phyloP scores from a whole-genome alignment of 768 basidiomycete species.

The Daedaleopsis nitida region DNA sequence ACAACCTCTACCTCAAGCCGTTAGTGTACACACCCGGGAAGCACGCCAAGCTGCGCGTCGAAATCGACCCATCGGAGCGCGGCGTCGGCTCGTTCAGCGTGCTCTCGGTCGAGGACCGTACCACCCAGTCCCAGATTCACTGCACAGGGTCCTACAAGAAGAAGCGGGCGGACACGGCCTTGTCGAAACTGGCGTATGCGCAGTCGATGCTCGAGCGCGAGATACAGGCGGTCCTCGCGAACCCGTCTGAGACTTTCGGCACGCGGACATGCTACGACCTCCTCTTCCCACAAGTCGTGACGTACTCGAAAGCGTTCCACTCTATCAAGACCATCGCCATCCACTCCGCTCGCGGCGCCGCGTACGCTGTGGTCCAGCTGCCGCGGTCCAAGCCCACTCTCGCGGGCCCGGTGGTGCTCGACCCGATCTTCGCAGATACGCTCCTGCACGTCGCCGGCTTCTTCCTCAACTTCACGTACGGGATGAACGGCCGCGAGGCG shows the following conservation, averaged over 20 bases:
- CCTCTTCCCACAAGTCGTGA: slow-evolving; percentile 69
- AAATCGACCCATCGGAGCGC: slow-evolving; percentile 17
- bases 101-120: slow-evolving; percentile 33
- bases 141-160: slow-evolving; percentile 3
- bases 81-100: slow-evolving; percentile 46
- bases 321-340: slow-evolving; percentile 58
- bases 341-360: slow-evolving; percentile 48
- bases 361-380: slow-evolving; percentile 49
- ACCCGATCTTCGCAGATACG: slow-evolving; percentile 66
- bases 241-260: slow-evolving; percentile 48
- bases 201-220: slow-evolving; percentile 37
- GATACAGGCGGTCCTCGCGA: slow-evolving; percentile 26
- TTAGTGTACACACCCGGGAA: slow-evolving; percentile 47
- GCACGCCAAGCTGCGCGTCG: slow-evolving; percentile 38
- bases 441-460: slow-evolving; percentile 73
- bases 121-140: slow-evolving; percentile 28
- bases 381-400: slow-evolving; percentile 31
- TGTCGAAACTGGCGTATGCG: slow-evolving; percentile 34
- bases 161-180: neutral
- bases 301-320: slow-evolving; percentile 60
- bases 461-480: slow-evolving; percentile 58
- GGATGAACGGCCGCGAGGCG: slow-evolving; percentile 42
- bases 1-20: slow-evolving; percentile 53
- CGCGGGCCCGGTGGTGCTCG: slow-evolving; percentile 40
- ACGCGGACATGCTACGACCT: slow-evolving; percentile 62